Evolutionary conservation across 2,329 filamentous ascomycete genomes (phyloP).

Genomic region (Lasiodiplodia sp.): DNA sequence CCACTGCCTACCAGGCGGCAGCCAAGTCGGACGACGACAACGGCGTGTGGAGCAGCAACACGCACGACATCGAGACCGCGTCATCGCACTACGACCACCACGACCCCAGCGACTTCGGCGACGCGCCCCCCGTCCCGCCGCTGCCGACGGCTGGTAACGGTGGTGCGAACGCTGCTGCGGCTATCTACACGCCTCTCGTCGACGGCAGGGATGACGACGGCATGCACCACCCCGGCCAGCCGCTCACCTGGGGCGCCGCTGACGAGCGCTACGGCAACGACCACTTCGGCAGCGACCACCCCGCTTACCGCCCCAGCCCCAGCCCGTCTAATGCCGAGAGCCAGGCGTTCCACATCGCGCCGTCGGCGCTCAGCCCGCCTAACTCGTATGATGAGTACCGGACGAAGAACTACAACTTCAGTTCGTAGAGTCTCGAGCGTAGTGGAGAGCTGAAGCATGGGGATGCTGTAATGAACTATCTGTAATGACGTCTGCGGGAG

Average conservation of each 20-base stretch:
- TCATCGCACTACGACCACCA: conserved; percentile 50
- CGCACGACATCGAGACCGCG: conserved; percentile 44
- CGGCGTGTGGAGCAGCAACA: conserved; percentile 52
- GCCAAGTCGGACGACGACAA: conserved; percentile 42
- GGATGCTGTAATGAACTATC: background rate
- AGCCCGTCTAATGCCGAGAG: conserved; percentile 1
- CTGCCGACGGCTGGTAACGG: conserved; percentile 4
- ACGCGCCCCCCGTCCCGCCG: conserved; percentile 22
- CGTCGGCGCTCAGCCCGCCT: conserved; percentile 21
- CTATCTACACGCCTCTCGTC: conserved; percentile 24
- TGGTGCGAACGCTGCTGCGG: background rate
- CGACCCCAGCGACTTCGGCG: conserved; percentile 44
- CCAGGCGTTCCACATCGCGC: conserved; percentile 19
- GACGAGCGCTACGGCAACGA: conserved; percentile 33
- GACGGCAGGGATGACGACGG: conserved; percentile 46
- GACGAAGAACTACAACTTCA: conserved; percentile 23
- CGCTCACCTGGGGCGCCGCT: conserved; percentile 45
- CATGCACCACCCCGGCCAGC: conserved; percentile 49
- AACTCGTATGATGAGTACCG: conserved; percentile 27
- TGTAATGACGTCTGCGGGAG: background rate
- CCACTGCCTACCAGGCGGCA: conserved; percentile 23
- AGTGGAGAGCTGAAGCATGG: background rate
- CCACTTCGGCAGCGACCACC: conserved; percentile 8
- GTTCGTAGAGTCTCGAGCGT: background rate
- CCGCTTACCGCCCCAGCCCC: conserved; percentile 16